phyloP scores from a whole-genome alignment of 768 basidiomycete species.

The Strobilomyces echinocephalus region DNA sequence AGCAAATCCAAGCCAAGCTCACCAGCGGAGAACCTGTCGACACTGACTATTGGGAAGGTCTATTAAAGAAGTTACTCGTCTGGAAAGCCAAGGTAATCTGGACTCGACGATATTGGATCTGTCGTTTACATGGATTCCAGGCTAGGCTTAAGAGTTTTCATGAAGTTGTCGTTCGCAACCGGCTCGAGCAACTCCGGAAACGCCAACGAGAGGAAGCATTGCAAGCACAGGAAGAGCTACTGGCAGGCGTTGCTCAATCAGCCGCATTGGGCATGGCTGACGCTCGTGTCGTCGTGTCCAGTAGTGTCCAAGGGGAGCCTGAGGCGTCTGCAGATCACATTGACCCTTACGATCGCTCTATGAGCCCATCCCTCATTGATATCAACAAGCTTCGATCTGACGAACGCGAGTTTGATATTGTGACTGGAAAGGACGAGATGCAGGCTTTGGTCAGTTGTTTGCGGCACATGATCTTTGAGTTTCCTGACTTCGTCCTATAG shows the following conservation, averaged over 20 bases:
- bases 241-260: slow-evolving; percentile 69
- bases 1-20: slow-evolving; percentile 83
- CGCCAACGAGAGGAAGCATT: slow-evolving; percentile 94
- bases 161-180: slow-evolving; percentile 94
- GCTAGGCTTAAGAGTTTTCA: slow-evolving; percentile 89
- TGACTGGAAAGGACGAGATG: slow-evolving; percentile 63
- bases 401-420: slow-evolving; percentile 76
- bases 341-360: slow-evolving; percentile 77
- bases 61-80: slow-evolving; percentile 87
- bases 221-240: slow-evolving; percentile 86
- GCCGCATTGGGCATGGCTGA: slow-evolving; percentile 44
- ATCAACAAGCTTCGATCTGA: slow-evolving; percentile 67
- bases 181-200: slow-evolving; percentile 92
- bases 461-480: not conserved
- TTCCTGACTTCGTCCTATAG: slow-evolving; percentile 28
- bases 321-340: slow-evolving; percentile 50
- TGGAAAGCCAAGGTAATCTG: slow-evolving; percentile 88
- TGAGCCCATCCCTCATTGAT: slow-evolving; percentile 80
- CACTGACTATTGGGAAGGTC: slow-evolving; percentile 94
- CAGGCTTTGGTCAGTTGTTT: slow-evolving; percentile 51
- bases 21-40: slow-evolving; percentile 92
- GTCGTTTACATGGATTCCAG: slow-evolving; percentile 36
- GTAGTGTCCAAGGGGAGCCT: slow-evolving; percentile 31
- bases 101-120: not conserved
- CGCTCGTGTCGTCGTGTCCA: slow-evolving; percentile 33